Evolutionary conservation across 2,329 filamentous ascomycete genomes (phyloP).

Genomic region (Alternaria triticimaculans): DNA sequence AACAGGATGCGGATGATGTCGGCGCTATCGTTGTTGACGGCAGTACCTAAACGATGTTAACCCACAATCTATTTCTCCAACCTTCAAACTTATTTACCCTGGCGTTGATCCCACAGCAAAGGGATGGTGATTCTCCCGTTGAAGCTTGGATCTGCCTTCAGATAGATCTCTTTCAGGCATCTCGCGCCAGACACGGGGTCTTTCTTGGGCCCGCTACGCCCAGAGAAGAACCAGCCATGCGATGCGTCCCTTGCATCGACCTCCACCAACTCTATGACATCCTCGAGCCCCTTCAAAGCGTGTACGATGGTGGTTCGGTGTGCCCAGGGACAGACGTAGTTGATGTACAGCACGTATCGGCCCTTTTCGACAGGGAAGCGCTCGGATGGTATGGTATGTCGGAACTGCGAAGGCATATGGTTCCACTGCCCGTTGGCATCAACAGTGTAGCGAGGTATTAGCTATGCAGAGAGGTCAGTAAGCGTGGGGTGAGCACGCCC

Average conservation of each 20-base stretch:
- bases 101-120: conserved; percentile 74
- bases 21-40: conserved; percentile 47
- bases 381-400: conserved; percentile 61
- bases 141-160: conserved; percentile 65
- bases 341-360: conserved; percentile 68
- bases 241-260: conserved; percentile 44
- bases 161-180: conserved; percentile 70
- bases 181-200: conserved; percentile 43
- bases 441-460: conserved; percentile 1
- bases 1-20: conserved; percentile 46
- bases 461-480: neutral
- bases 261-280: conserved; percentile 57
- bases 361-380: conserved; percentile 65
- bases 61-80: neutral
- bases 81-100: conserved; percentile 25
- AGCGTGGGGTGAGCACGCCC: neutral
- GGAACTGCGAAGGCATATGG: conserved; percentile 62
- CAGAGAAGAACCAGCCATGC: conserved; percentile 45
- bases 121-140: conserved; percentile 77
- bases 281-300: conserved; percentile 58
- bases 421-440: conserved; percentile 60
- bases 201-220: conserved; percentile 30
- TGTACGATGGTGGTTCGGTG: conserved; percentile 58
- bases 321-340: conserved; percentile 69
- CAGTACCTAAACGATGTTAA: conserved; percentile 30